Evolutionary conservation across 352 stramenopile species (phyloP).

Genomic region (Phytophthora kernoviae): DNA sequence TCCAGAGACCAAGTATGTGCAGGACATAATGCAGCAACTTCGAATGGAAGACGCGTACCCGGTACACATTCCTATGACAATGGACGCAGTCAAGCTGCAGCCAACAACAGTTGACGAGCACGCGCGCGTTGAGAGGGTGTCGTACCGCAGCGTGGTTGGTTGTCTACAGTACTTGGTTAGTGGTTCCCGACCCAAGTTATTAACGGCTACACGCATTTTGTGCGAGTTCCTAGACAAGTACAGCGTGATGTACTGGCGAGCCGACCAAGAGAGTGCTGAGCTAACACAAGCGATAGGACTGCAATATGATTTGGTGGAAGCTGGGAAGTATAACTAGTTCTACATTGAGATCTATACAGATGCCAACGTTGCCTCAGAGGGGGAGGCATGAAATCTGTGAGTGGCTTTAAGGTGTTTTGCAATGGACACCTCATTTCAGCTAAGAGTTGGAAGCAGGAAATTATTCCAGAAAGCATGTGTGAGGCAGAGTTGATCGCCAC

Average conservation of each 20-base stretch:
- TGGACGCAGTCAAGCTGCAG: conserved; percentile 4
- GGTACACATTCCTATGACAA: conserved; percentile 13
- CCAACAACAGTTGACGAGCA: conserved; percentile 7
- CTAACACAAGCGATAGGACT: conserved; percentile 8
- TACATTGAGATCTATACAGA: conserved; percentile 22
- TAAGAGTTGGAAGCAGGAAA: conserved; percentile 16
- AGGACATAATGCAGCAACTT: conserved; percentile 14
- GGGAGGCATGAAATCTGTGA: conserved; percentile 16
- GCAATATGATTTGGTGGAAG: conserved; percentile 2
- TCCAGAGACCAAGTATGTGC: conserved; percentile 20
- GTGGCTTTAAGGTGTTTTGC: conserved; percentile 17
- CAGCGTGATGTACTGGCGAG: conserved; percentile 6
- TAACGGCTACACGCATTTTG: conserved; percentile 5
- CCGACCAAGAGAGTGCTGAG: conserved; percentile 11
- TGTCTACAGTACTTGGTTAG: conserved; percentile 17
- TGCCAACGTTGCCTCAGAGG: conserved; percentile 19
- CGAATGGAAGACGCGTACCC: conserved; percentile 8
- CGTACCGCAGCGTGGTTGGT: conserved; percentile 12
- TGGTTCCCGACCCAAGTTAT: conserved; percentile 6
- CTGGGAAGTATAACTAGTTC: conserved; percentile 10
- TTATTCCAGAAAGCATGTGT: conserved; percentile 17
- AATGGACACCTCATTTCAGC: conserved; percentile 19
- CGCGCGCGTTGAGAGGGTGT: background rate
- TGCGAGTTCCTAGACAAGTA: conserved; percentile 15
- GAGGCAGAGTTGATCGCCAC: conserved; percentile 10